Base-by-base conservation (phyloP, 371 early-diverging fungal genomes). In the Mucor sp. region DNA sequence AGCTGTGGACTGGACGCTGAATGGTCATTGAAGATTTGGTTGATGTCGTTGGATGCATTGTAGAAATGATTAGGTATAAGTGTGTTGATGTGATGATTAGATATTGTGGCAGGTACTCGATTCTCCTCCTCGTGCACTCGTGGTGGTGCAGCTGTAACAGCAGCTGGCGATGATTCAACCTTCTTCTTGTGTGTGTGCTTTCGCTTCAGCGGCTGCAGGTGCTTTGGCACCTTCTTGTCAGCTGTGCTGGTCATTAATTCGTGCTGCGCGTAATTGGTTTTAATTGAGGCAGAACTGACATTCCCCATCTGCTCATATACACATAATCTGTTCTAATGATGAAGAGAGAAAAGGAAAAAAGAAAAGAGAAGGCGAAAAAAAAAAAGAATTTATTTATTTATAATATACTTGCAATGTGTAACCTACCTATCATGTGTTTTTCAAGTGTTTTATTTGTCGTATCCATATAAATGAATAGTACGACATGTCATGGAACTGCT, bases 141-240 rank as follows among this genome's bases (percentile, higher is more conserved):
- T 55, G 37, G n/a, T 47, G 60, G 5, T 37, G 35, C 33, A 12
- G 48, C 11, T 60, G 37, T 9, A 21, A 37, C 43, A 41, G 37
- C 5, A 30, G 44, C 11, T 50, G 66, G 14, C 50, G 21, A 6
- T 58, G 43, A 57, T 19, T n/a, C 8, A 4, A 17, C 32, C 9
- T 39, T 56, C 25, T 44, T 60, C 37, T 65, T 70, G 27, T 32
- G 15, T 8, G 62, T 35, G 59, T 35, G 60, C 37, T 60, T 67
- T 30, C 59, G 27, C 23, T 64, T 63, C 14, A 67, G 60, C 23
- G 67, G 71, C 23, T 67, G 63, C 43, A 71, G 63, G 25, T 71
- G 71, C 48, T 63, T 71, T 6, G 71, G 71, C 12, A 71, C 25
- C 35, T 53, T 59, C 14, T 50, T 41, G 11, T 25, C 43, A 17